Percentiles rank a stretch among this genome's conserved stretches.
These are phyloP conservation scores for Candida anglica DNA, from an alignment of 805 yeast genomes.

Conservation along the genomic window DNA sequence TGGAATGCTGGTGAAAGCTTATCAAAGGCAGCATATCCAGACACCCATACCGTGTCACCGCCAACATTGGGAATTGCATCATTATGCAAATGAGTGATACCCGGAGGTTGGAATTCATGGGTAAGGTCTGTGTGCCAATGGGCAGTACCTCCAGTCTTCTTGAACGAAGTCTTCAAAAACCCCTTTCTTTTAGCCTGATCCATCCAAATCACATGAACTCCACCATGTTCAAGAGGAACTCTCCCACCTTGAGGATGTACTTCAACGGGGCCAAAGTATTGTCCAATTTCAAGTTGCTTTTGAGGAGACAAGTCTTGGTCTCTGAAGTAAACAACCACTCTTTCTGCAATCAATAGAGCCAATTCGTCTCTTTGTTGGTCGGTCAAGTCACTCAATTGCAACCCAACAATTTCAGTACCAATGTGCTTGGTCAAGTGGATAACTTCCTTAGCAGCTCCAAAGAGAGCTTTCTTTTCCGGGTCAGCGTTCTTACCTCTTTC, in stretches of 20 bases:
- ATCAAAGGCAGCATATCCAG: constrained; percentile 51
- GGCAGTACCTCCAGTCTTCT: constrained; percentile 3
- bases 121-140: constrained; percentile 53
- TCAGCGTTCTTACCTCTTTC: constrained; percentile 26
- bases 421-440: constrained; percentile 24
- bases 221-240: constrained; percentile 20
- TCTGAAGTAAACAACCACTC: constrained; percentile 26
- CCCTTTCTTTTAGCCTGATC: constrained; percentile 11
- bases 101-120: constrained; percentile 56
- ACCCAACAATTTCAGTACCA: constrained; percentile 28
- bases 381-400: constrained; percentile 23
- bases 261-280: constrained; percentile 27
- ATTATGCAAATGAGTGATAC: constrained; percentile 50
- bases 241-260: constrained; percentile 16
- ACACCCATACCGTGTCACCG: constrained; percentile 54
- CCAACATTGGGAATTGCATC: constrained; percentile 47
- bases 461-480: constrained; percentile 26
- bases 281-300: constrained; percentile 26
- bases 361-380: constrained; percentile 27
- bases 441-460: constrained; percentile 28
- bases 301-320: constrained; percentile 28
- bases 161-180: constrained; percentile 1
- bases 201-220: constrained; percentile 29
- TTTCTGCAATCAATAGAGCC: constrained; percentile 26
- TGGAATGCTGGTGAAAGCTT: constrained; percentile 44